Conservation (phyloP, 306 rosid species). For the Carpinus fangiana region DNA sequence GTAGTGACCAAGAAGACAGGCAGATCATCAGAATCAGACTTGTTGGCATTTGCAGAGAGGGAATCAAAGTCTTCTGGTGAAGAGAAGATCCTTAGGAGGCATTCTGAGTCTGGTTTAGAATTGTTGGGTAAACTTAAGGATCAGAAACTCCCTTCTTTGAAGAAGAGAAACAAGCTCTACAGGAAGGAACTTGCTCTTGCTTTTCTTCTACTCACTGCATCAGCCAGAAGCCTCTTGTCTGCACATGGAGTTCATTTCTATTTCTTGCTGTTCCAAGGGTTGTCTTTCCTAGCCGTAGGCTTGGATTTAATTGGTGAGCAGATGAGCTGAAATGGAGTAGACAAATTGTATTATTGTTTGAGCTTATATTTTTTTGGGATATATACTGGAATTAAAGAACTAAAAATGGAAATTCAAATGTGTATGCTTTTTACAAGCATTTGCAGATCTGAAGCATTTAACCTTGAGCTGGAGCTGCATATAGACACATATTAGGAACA, state of each 20-base stretch:
- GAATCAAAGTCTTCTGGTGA: slow-evolving; percentile 68
- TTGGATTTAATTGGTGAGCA: slow-evolving; percentile 98
- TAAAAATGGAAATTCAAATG: neutral
- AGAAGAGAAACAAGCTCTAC: slow-evolving; percentile 76
- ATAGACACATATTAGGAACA: neutral
- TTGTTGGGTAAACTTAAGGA: slow-evolving; percentile 62
- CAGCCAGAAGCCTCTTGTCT: slow-evolving; percentile 87
- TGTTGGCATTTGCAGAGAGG: slow-evolving; percentile 72
- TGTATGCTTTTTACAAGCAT: neutral
- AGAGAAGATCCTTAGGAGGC: slow-evolving; percentile 76
- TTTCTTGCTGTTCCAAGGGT: slow-evolving; percentile 92
- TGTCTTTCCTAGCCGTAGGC: slow-evolving; percentile 84
- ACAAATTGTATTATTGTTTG: slow-evolving; percentile 5
- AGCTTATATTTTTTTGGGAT: neutral
- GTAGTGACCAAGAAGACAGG: slow-evolving; percentile 98
- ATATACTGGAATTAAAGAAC: slow-evolving; percentile 6
- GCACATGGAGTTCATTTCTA: slow-evolving; percentile 97
- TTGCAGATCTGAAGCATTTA: neutral
- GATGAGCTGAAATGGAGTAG: slow-evolving; percentile 50
- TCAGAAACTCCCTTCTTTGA: slow-evolving; percentile 44
- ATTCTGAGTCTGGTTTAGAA: slow-evolving; percentile 84
- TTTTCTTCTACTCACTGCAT: slow-evolving; percentile 82
- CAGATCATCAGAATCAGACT: slow-evolving; percentile 88
- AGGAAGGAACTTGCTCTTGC: slow-evolving; percentile 95
- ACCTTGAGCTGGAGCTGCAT: neutral